These are phyloP conservation scores for Bipolaris cookei DNA, from an alignment of 2,329 filamentous ascomycete genomes.

Conservation along the genomic window DNA sequence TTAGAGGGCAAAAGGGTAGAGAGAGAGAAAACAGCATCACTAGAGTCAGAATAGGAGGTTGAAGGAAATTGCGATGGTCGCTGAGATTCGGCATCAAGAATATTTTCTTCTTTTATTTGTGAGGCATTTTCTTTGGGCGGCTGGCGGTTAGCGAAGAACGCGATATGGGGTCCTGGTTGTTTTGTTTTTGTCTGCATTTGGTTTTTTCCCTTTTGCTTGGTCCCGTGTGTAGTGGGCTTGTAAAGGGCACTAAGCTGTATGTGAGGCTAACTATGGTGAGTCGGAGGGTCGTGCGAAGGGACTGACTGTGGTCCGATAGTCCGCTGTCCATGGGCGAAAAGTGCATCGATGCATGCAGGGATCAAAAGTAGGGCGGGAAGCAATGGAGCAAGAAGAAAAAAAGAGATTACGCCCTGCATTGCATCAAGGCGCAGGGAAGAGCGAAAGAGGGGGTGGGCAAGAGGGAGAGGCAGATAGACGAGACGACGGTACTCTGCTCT, in stretches of 20 bases:
- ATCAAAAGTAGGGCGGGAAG: not conserved
- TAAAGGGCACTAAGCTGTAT: not conserved
- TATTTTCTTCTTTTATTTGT: not conserved
- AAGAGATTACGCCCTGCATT: slow-evolving; percentile 23
- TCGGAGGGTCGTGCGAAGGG: slow-evolving; percentile 3
- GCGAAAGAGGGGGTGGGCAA: not conserved
- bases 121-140: not conserved
- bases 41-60: slow-evolving; percentile 3
- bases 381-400: slow-evolving; percentile 15
- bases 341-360: slow-evolving; percentile 3
- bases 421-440: not conserved
- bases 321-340: slow-evolving; percentile 13
- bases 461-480: not conserved
- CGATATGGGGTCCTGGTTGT: not conserved
- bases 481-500: too few species aligned
- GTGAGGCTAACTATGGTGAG: not conserved
- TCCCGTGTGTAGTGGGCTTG: slow-evolving; percentile 1
- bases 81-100: not conserved
- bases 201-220: slow-evolving; percentile 8
- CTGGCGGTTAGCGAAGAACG: not conserved
- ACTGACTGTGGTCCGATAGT: slow-evolving; percentile 17
- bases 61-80: slow-evolving; percentile 17
- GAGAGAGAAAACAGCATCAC: not conserved
- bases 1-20: not conserved
- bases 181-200: not conserved